Evolutionary conservation across 495 filamentous ascomycete genomes (phyloP).

Genomic region (Lophiotrema nucula): DNA sequence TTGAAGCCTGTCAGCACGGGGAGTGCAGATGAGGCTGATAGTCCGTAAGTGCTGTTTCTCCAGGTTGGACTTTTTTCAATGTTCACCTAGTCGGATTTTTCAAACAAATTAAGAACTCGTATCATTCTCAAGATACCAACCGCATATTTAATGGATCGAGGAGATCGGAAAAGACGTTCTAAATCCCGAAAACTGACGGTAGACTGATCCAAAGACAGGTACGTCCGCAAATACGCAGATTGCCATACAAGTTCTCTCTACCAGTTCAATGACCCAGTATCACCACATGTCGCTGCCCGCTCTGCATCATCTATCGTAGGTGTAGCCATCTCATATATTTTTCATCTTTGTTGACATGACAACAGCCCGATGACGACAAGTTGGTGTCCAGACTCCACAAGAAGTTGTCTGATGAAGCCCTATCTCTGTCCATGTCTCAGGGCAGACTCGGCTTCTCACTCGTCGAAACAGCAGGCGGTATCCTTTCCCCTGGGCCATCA

Average conservation of each 20-base stretch:
- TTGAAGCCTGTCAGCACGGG: constrained; percentile 78
- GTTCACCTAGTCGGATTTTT: too few species aligned
- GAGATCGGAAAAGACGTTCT: too few species aligned
- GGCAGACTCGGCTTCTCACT: constrained; percentile 47
- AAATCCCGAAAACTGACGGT: too few species aligned
- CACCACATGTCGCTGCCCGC: constrained; percentile 67
- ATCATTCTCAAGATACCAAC: too few species aligned
- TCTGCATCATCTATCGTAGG: too few species aligned
- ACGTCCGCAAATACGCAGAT: constrained; percentile 46
- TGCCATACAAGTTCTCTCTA: constrained; percentile 60
- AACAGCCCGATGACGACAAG: constrained; percentile 46
- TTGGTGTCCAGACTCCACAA: constrained; percentile 49
- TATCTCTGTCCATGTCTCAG: constrained; percentile 29
- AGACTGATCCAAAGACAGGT: not conserved
- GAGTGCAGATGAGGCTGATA: constrained; percentile 63
- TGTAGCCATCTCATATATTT: too few species aligned
- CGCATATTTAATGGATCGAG: too few species aligned
- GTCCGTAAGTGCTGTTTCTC: constrained; percentile 46
- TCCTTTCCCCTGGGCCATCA: constrained; percentile 69
- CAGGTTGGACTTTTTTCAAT: constrained; percentile 4
- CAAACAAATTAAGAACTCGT: too few species aligned
- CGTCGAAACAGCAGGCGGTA: constrained; percentile 75
- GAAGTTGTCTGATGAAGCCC: constrained; percentile 48
- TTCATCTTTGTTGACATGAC: not conserved
- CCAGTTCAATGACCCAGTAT: constrained; percentile 69